Conservation (phyloP, 2,329 filamentous ascomycete species). For the Capronia coronata region DNA sequence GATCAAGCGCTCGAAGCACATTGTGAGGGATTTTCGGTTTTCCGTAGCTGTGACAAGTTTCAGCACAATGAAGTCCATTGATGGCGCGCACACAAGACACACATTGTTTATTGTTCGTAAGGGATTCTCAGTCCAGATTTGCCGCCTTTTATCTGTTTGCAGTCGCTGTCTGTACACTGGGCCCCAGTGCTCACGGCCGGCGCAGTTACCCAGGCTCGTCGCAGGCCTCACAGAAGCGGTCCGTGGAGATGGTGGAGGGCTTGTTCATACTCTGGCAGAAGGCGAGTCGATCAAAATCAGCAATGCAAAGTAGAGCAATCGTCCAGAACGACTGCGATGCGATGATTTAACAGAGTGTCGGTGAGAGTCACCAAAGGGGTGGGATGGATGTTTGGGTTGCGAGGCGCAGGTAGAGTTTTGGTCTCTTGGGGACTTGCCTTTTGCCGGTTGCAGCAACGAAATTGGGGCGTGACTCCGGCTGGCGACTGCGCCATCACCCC, state of each 20-base stretch:
- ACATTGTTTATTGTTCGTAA: constrained; percentile 1
- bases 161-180: constrained; percentile 4
- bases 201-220: constrained; percentile 30
- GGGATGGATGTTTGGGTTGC: not conserved
- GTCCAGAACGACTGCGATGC: constrained; percentile 19
- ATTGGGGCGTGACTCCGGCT: too few relatives aligned
- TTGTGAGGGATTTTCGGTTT: constrained; percentile 12
- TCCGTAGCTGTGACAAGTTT: not conserved
- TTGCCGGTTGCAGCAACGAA: too few relatives aligned
- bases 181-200: constrained; percentile 16
- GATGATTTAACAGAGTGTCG: constrained; percentile 3
- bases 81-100: not conserved
- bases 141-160: constrained; percentile 1
- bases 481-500: too few relatives aligned
- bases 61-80: not conserved
- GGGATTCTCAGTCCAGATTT: not conserved
- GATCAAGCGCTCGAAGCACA: constrained; percentile 29
- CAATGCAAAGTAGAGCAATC: constrained; percentile 10
- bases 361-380: constrained; percentile 12
- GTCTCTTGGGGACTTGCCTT: not conserved
- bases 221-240: constrained; percentile 29
- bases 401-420: constrained; percentile 13
- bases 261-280: constrained; percentile 30
- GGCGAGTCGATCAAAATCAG: constrained; percentile 1
- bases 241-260: constrained; percentile 27